phyloP scores from a whole-genome alignment of 2,329 filamentous ascomycete genomes.

The Chalaropsis ovoidea region DNA sequence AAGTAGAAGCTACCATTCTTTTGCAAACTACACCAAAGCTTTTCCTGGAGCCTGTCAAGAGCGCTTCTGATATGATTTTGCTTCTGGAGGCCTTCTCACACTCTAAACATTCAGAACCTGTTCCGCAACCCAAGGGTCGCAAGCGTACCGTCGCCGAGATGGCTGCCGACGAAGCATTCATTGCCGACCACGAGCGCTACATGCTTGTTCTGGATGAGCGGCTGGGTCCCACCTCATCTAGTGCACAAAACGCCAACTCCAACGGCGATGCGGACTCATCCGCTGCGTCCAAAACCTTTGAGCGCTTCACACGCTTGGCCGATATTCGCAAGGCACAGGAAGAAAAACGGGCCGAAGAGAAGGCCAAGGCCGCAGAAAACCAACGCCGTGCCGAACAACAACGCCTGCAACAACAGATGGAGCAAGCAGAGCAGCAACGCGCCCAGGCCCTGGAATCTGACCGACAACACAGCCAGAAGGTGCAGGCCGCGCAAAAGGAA shows the following conservation, averaged over 20 bases:
- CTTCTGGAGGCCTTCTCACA: conserved; percentile 64
- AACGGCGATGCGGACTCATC: conserved; percentile 64
- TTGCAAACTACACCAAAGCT: conserved; percentile 64
- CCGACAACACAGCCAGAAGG: conserved; percentile 22
- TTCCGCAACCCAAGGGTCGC: conserved; percentile 75
- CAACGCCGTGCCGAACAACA: conserved; percentile 44
- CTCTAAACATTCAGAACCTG: conserved; percentile 63
- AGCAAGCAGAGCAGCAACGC: conserved; percentile 39
- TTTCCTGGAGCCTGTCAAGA: conserved; percentile 65
- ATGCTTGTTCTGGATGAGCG: conserved; percentile 90
- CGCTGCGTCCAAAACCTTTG: conserved; percentile 61
- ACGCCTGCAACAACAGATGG: conserved; percentile 37
- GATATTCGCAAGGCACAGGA: conserved; percentile 70
- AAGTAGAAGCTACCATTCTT: conserved; percentile 66
- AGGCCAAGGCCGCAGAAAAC: conserved; percentile 54
- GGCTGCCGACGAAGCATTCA: conserved; percentile 85
- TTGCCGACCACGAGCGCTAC: conserved; percentile 78
- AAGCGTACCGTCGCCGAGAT: conserved; percentile 93
- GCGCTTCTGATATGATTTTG: conserved; percentile 55
- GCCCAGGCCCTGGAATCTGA: conserved; percentile 32
- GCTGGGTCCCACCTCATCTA: conserved; percentile 50
- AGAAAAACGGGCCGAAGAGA: conserved; percentile 67
- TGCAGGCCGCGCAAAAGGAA: conserved; percentile 25
- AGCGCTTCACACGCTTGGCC: conserved; percentile 82
- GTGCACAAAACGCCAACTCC: conserved; percentile 47